phyloP scores from a whole-genome alignment of 345 rosid species.

The Triadica sebifera region DNA sequence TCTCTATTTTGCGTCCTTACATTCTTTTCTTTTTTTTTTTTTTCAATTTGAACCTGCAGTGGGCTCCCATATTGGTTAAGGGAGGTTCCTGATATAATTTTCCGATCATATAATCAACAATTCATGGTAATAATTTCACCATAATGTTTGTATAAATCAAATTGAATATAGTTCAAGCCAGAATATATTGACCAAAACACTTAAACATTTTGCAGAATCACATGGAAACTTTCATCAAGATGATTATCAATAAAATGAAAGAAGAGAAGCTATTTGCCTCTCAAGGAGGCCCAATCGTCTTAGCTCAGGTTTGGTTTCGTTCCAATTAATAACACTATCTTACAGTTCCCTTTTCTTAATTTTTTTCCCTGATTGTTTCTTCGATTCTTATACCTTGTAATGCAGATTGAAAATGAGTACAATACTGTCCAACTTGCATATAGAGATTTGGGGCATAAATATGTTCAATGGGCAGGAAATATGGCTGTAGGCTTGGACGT shows the following conservation, averaged over 20 bases:
- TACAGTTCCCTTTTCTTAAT: too few species aligned
- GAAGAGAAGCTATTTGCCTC: slow-evolving; percentile 56
- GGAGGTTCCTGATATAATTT: slow-evolving; percentile 61
- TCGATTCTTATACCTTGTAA: neutral
- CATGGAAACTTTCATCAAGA: slow-evolving; percentile 53
- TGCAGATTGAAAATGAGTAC: slow-evolving; percentile 92
- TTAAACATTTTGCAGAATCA: slow-evolving; percentile 34
- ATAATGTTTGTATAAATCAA: neutral
- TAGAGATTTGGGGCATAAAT: slow-evolving; percentile 51
- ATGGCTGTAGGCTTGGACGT: slow-evolving; percentile 47
- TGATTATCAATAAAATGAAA: slow-evolving; percentile 41
- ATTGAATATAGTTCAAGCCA: neutral
- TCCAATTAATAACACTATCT: neutral
- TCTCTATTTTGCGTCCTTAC: too few species aligned
- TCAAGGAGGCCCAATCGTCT: slow-evolving; percentile 78
- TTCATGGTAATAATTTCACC: slow-evolving; percentile 56
- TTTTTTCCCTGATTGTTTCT: neutral
- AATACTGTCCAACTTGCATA: slow-evolving; percentile 64
- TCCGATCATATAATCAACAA: slow-evolving; percentile 70
- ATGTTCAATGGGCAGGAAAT: slow-evolving; percentile 73
- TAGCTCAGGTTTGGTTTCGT: slow-evolving; percentile 49
- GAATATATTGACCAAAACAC: neutral
- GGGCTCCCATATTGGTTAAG: slow-evolving; percentile 94
- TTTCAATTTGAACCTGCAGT: slow-evolving; percentile 27
- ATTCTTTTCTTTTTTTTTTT: neutral